Conservation (phyloP, 306 rosid species). For the Notholithocarpus densiflorus region DNA sequence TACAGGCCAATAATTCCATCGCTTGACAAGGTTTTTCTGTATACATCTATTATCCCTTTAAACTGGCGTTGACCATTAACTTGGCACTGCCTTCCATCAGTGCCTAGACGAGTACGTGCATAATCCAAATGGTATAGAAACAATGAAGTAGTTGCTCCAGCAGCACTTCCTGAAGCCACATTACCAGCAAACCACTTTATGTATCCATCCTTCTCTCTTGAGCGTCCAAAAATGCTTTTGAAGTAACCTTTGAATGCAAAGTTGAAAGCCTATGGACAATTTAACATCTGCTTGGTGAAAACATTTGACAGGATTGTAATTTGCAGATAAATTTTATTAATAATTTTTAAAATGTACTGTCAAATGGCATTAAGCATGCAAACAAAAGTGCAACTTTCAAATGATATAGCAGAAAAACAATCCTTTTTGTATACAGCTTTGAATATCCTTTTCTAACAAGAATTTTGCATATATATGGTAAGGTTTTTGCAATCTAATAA, state of each 20-base stretch:
- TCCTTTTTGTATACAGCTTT: background rate
- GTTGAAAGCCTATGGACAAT: conserved; percentile 96
- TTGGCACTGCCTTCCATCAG: conserved; percentile 53
- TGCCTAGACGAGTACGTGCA: conserved; percentile 86
- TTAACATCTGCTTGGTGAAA: conserved; percentile 62
- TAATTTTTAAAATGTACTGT: background rate
- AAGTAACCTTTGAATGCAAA: conserved; percentile 99
- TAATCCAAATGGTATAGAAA: conserved; percentile 91
- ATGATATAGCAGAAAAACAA: background rate
- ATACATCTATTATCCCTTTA: conserved; percentile 79
- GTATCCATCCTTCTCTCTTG: conserved; percentile 89
- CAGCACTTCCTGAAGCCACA: conserved; percentile 99
- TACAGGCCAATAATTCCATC: conserved; percentile 84
- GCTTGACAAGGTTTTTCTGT: conserved; percentile 70
- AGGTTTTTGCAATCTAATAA: background rate
- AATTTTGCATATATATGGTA: background rate
- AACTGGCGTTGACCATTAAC: conserved; percentile 58
- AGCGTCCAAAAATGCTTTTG: conserved; percentile 76
- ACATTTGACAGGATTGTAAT: conserved; percentile 34
- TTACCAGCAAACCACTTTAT: conserved; percentile 92
- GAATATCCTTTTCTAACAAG: background rate
- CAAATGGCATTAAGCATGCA: background rate
- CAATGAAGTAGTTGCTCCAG: conserved; percentile 86
- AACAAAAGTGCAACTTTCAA: background rate
- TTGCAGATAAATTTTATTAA: conserved; percentile 18